Conservation (phyloP, 73 alveolate genomes). For the Uronychia setigera region DNA sequence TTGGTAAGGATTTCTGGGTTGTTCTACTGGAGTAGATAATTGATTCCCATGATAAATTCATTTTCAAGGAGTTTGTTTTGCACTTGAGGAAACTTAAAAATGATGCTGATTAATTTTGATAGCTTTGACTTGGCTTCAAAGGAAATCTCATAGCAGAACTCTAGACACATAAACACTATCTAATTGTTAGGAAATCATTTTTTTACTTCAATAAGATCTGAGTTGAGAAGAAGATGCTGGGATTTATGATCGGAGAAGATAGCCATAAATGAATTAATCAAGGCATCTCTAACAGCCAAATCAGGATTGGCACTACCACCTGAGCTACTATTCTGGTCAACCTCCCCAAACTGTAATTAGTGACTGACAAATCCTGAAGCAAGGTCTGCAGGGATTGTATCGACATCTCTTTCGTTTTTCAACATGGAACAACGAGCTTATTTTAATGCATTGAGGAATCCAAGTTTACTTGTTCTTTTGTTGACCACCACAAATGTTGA, state of each 20-base stretch:
- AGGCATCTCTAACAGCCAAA: constrained; percentile 26
- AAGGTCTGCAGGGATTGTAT: no score
- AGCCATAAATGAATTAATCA: constrained; percentile 51
- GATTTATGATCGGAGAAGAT: constrained; percentile 49
- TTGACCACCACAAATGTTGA: no score
- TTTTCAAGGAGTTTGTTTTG: constrained; percentile 13
- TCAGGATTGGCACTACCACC: no score
- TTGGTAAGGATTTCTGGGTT: no score
- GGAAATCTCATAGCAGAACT: constrained; percentile 33
- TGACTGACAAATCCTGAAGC: no score
- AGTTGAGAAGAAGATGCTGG: constrained; percentile 45
- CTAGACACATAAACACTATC: constrained; percentile 47
- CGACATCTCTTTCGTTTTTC: no score
- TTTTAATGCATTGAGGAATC: no score
- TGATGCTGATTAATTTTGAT: constrained; percentile 33
- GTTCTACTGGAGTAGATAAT: constrained; percentile 10
- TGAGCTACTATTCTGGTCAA: no score
- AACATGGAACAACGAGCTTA: no score
- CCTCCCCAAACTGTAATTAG: no score
- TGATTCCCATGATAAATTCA: constrained; percentile 36
- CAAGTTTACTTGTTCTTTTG: no score
- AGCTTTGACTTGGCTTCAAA: constrained; percentile 36
- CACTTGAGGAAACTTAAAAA: constrained; percentile 58
- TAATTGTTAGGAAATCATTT: neutral
- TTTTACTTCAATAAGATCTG: constrained; percentile 45